Conservation (phyloP, 208 protist genomes). For the Crithidia thermophila region DNA sequence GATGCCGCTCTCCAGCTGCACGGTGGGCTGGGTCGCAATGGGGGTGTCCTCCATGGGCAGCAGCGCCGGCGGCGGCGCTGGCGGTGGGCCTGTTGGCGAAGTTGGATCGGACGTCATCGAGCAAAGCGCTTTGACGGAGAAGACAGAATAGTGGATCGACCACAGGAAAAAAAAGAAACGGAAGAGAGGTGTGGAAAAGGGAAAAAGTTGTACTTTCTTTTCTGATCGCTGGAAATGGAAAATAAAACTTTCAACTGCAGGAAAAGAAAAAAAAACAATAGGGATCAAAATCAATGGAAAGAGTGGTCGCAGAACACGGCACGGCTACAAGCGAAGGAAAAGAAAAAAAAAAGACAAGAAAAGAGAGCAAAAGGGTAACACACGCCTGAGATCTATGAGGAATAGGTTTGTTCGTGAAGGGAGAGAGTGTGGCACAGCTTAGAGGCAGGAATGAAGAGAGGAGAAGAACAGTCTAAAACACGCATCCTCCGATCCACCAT, state of each 20-base stretch:
- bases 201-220: too few species aligned
- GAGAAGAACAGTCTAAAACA: too few species aligned
- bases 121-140: not conserved
- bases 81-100: not conserved
- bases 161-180: conserved; percentile 9
- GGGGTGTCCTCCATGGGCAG: conserved; percentile 21
- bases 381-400: not conserved
- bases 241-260: not conserved
- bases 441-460: too few species aligned
- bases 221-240: too few species aligned
- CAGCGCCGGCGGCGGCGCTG: conserved; percentile 26
- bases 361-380: conserved; percentile 2
- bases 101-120: not conserved
- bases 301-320: not conserved
- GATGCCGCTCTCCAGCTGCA: not conserved
- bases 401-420: not conserved
- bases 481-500: too few species aligned
- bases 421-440: too few species aligned
- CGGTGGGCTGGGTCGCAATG: conserved; percentile 24
- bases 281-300: not conserved
- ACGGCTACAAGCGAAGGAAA: too few species aligned
- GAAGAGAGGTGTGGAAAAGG: too few species aligned
- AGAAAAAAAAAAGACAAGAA: not conserved
- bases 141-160: not conserved
- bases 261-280: conserved; percentile 16